phyloP scores from a whole-genome alignment of 139 green algal genomes.

The Astrephomene gubernaculifera region DNA sequence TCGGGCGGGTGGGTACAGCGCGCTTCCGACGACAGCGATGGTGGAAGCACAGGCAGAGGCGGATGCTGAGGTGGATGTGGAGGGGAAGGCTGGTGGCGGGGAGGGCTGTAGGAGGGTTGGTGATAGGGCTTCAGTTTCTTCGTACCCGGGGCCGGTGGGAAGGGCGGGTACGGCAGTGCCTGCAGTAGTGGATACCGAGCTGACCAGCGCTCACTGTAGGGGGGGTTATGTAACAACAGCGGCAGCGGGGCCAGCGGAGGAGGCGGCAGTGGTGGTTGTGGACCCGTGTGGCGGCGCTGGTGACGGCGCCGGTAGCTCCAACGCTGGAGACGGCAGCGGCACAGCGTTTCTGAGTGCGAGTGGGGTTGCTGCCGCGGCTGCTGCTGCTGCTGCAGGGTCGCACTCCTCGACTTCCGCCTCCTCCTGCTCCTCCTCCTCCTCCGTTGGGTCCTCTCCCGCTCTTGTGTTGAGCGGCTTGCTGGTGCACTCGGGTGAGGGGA shows the following conservation, averaged over 20 bases:
- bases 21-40: neutral
- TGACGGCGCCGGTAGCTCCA: neutral
- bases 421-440: neutral
- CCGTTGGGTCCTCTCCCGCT: neutral
- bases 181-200: neutral
- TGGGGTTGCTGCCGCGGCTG: neutral
- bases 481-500: conserved; percentile 28
- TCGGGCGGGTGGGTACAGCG: neutral
- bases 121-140: too few species aligned
- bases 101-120: too few species aligned
- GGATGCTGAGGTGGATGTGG: too few species aligned
- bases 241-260: too few species aligned
- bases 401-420: neutral
- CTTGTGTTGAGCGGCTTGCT: conserved; percentile 18
- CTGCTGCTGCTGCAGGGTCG: neutral
- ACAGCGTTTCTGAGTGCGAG: too few species aligned
- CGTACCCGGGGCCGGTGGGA: too few species aligned
- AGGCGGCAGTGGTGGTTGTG: neutral
- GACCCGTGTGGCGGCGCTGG: neutral
- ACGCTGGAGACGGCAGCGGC: too few species aligned
- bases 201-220: neutral
- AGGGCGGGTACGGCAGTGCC: neutral
- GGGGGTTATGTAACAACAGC: too few species aligned
- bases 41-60: neutral
- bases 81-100: too few species aligned